Percentiles rank a stretch among this genome's conserved stretches.
These are phyloP conservation scores for Saccharomycopsis babjevae DNA, from an alignment of 805 yeast genomes.

Conservation along the genomic window DNA sequence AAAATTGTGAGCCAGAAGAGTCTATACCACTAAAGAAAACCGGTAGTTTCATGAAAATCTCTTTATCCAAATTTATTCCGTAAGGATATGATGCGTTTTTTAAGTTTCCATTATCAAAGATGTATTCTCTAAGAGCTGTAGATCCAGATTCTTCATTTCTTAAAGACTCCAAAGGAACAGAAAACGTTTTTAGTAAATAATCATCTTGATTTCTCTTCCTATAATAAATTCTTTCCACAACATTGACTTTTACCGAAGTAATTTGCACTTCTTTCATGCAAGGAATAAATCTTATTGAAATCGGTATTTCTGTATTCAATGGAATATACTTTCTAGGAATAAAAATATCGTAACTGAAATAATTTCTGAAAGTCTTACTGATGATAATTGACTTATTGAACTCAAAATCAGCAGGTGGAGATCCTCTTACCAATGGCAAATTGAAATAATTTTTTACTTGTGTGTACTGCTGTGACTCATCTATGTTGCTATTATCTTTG, in stretches of 20 bases:
- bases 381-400: slow-evolving; percentile 67
- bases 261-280: slow-evolving; percentile 49
- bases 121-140: slow-evolving; percentile 46
- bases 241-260: slow-evolving; percentile 54
- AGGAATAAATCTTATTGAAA: slow-evolving; percentile 60
- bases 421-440: slow-evolving; percentile 27
- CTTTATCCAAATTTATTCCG: not conserved
- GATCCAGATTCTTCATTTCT: slow-evolving; percentile 41
- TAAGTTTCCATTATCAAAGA: not conserved
- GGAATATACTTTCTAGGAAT: slow-evolving; percentile 62
- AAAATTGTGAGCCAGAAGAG: not conserved
- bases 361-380: slow-evolving; percentile 63
- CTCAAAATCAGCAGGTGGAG: slow-evolving; percentile 30
- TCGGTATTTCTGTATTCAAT: slow-evolving; percentile 46
- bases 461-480: slow-evolving; percentile 5
- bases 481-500: not conserved
- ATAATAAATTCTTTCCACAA: slow-evolving; percentile 57
- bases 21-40: not conserved
- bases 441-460: slow-evolving; percentile 9
- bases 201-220: slow-evolving; percentile 41
- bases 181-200: slow-evolving; percentile 34
- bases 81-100: not conserved
- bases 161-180: slow-evolving; percentile 51
- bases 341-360: slow-evolving; percentile 60
- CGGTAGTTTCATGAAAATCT: not conserved